A percentile compares a stretch with the other conserved stretches of the same genome.
phyloP scores from a whole-genome alignment of 2,329 filamentous ascomycete genomes.

The Colletotrichum sp. region DNA sequence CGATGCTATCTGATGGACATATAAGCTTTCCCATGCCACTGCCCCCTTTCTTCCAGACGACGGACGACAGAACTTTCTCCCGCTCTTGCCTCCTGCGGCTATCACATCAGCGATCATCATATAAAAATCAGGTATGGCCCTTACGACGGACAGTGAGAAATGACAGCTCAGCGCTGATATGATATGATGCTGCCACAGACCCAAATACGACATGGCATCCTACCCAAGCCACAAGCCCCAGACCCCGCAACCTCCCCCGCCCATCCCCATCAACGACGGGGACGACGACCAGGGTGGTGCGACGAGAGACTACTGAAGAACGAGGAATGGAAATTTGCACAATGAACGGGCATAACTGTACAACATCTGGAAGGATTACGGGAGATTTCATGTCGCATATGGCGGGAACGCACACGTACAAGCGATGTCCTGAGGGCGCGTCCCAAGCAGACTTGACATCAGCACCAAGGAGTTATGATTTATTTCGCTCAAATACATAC shows the following conservation, averaged over 20 bases:
- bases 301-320: conserved; percentile 18
- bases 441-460: background rate
- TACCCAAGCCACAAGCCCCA: conserved; percentile 21
- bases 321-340: background rate
- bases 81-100: background rate
- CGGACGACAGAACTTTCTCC: background rate
- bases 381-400: background rate
- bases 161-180: background rate
- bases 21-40: background rate
- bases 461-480: background rate
- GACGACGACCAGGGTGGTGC: conserved; percentile 19
- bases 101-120: background rate
- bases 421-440: background rate
- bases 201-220: conserved; percentile 2
- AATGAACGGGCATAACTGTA: background rate
- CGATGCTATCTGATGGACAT: background rate
- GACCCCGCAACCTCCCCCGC: conserved; percentile 23
- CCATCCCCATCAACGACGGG: conserved; percentile 21
- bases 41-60: background rate
- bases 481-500: background rate
- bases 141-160: background rate
- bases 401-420: background rate
- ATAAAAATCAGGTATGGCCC: background rate
- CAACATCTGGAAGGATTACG: background rate
- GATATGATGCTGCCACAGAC: background rate